Evolutionary conservation across 2,329 filamentous ascomycete genomes (phyloP).

Genomic region (Colletotrichum sp.): DNA sequence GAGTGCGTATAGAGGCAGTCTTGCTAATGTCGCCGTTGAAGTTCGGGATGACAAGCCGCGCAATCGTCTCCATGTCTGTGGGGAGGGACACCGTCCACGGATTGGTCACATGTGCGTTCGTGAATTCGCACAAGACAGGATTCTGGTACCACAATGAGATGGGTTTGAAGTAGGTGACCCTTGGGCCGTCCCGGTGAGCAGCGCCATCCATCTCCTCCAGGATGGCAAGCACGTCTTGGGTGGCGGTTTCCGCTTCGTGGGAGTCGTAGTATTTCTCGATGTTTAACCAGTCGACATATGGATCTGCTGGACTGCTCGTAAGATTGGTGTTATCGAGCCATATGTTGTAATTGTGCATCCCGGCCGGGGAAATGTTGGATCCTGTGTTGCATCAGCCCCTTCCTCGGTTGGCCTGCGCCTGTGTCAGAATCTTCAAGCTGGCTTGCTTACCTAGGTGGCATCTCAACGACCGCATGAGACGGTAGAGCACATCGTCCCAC

Average conservation of each 20-base stretch:
- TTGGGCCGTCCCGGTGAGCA: neutral
- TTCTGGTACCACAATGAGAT: neutral
- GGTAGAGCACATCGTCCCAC: neutral
- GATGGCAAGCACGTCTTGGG: neutral
- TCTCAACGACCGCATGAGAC: neutral
- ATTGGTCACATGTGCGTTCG: neutral
- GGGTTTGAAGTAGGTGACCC: neutral
- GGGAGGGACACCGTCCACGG: neutral
- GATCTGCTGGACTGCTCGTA: neutral
- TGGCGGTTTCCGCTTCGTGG: neutral
- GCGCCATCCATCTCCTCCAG: neutral
- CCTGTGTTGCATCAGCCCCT: neutral
- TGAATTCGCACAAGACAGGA: neutral
- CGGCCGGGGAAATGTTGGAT: neutral
- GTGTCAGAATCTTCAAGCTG: neutral
- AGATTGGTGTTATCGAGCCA: neutral
- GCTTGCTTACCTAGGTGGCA: neutral
- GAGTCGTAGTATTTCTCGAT: neutral
- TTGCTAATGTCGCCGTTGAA: neutral
- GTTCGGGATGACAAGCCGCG: neutral
- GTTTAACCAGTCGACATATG: neutral
- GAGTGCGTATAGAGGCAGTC: neutral
- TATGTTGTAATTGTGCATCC: neutral
- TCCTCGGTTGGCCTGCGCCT: accelerated
- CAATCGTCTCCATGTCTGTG: neutral